Evolutionary conservation across 768 basidiomycete genomes (phyloP).

Genomic region (Sutorius australiensis): DNA sequence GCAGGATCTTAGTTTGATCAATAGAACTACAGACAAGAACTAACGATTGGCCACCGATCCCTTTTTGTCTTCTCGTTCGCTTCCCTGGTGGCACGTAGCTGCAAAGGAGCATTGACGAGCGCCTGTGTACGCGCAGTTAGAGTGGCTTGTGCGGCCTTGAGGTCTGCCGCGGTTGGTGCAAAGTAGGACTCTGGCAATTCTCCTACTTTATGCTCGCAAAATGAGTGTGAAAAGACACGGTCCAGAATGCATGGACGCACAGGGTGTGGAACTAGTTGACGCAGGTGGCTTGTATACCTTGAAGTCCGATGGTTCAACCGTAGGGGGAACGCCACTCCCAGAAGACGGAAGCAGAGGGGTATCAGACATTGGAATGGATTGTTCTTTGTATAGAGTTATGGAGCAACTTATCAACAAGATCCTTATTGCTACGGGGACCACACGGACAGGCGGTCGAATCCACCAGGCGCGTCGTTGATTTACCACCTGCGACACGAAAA

Average conservation of each 20-base stretch:
- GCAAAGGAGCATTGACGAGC: slow-evolving; percentile 67
- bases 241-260: slow-evolving; percentile 31
- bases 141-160: slow-evolving; percentile 62
- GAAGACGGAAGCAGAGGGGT: slow-evolving; percentile 7
- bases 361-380: slow-evolving; percentile 25
- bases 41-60: slow-evolving; percentile 72
- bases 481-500: background rate
- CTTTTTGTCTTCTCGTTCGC: slow-evolving; percentile 54
- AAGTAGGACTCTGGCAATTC: slow-evolving; percentile 73
- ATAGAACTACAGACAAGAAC: background rate
- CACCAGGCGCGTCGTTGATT: background rate
- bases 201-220: slow-evolving; percentile 29
- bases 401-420: slow-evolving; percentile 16
- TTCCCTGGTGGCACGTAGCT: slow-evolving; percentile 60
- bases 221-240: slow-evolving; percentile 4
- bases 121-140: slow-evolving; percentile 59
- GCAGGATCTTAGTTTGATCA: slow-evolving; percentile 12
- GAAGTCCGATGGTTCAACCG: slow-evolving; percentile 29
- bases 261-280: slow-evolving; percentile 24
- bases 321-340: background rate
- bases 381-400: slow-evolving; percentile 13
- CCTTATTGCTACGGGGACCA: slow-evolving; percentile 7
- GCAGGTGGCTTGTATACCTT: slow-evolving; percentile 48
- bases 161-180: slow-evolving; percentile 63
- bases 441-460: slow-evolving; percentile 12